phyloP scores from a whole-genome alignment of 2,329 filamentous ascomycete genomes.

The Dissoconium aciculare region DNA sequence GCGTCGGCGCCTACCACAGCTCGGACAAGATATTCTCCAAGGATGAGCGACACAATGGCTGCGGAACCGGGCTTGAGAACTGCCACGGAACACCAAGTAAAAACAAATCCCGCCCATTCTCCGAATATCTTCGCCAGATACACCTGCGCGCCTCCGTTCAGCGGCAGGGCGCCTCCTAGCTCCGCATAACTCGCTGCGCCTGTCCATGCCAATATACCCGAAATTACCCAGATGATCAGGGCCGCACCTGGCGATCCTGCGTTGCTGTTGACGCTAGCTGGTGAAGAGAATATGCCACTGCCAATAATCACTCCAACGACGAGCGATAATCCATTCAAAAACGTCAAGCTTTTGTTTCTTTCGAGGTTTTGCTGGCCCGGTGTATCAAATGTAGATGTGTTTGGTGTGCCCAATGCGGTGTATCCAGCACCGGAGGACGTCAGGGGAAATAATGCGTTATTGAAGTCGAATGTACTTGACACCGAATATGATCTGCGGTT shows the following conservation, averaged over 20 bases:
- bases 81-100: conserved; percentile 88
- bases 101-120: conserved; percentile 81
- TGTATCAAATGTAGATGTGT: conserved; percentile 39
- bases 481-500: conserved; percentile 55
- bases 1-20: conserved; percentile 78
- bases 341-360: conserved; percentile 90
- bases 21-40: conserved; percentile 91
- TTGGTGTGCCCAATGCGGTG: conserved; percentile 68
- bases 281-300: conserved; percentile 89
- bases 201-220: conserved; percentile 89
- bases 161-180: conserved; percentile 82
- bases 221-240: conserved; percentile 79
- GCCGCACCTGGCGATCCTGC: conserved; percentile 83
- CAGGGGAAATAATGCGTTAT: conserved; percentile 80
- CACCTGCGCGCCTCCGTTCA: conserved; percentile 87
- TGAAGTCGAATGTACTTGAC: conserved; percentile 88
- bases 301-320: conserved; percentile 91
- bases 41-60: conserved; percentile 93
- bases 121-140: conserved; percentile 95
- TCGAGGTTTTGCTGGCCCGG: conserved; percentile 47
- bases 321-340: conserved; percentile 79
- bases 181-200: conserved; percentile 91
- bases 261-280: conserved; percentile 80
- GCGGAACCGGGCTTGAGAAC: conserved; percentile 87
- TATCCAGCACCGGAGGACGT: conserved; percentile 64